phyloP scores from a whole-genome alignment of 1,284 basidiomycete genomes.

The Cryptococcus sp. region DNA sequence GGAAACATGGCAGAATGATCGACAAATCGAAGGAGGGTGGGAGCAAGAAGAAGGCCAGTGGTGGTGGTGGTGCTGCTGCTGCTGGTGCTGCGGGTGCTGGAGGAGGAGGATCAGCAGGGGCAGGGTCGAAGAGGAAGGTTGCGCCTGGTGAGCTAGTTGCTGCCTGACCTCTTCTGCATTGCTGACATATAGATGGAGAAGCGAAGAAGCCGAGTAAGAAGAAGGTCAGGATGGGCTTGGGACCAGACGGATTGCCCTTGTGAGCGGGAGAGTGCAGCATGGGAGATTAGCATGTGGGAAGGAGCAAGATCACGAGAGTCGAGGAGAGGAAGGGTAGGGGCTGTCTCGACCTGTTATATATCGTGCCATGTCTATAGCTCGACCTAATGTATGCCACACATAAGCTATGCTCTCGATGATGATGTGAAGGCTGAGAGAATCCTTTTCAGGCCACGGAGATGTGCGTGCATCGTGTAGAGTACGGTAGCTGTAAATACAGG shows the following conservation, averaged over 20 bases:
- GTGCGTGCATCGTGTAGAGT: no score
- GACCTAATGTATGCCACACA: no score
- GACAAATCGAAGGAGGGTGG: conserved; percentile 2
- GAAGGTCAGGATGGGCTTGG: conserved; percentile 41
- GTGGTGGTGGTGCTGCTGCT: not conserved
- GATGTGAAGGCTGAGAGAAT: no score
- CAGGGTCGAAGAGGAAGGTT: conserved; percentile 6
- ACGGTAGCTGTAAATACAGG: not conserved
- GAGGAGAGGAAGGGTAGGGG: no score
- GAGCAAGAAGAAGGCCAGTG: conserved; percentile 2
- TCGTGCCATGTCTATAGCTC: no score
- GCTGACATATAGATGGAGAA: conserved; percentile 6
- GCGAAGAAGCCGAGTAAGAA: conserved; percentile 29
- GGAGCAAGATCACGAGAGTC: no score
- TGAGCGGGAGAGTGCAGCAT: conserved; percentile 6
- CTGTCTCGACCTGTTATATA: no score
- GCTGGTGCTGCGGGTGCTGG: not conserved
- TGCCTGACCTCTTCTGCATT: not conserved
- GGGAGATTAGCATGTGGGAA: not conserved
- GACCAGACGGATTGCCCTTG: conserved; percentile 40
- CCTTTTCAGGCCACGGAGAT: no score
- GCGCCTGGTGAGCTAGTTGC: conserved; percentile 1
- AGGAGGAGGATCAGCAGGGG: not conserved
- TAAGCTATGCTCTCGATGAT: no score
- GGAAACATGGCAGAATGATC: no score